These are phyloP conservation scores for Aureobasidium mangrovei DNA, from an alignment of 2,329 filamentous ascomycete genomes.

Conservation along the genomic window DNA sequence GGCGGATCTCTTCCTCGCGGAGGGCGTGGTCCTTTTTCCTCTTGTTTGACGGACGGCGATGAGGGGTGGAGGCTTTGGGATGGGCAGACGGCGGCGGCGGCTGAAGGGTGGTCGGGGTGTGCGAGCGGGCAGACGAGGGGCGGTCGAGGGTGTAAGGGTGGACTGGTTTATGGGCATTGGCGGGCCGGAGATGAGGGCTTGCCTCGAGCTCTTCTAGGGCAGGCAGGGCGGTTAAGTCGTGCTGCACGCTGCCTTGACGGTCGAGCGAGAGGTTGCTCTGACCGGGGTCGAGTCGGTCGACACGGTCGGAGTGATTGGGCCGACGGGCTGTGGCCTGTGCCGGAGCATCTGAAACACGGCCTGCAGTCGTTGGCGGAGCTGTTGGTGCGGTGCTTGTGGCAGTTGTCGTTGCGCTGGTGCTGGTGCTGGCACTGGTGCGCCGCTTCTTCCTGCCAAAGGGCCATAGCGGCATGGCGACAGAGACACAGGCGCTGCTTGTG, in stretches of 20 bases:
- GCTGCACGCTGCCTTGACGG: conserved; percentile 25
- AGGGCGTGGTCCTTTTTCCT: conserved; percentile 64
- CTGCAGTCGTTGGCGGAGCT: background rate
- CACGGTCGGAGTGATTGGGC: background rate
- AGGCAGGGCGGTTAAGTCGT: conserved; percentile 40
- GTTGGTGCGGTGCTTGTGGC: background rate
- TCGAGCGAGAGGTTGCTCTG: background rate
- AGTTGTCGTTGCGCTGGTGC: background rate
- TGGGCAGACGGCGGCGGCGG: background rate
- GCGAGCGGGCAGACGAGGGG: background rate
- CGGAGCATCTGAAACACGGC: conserved; percentile 9
- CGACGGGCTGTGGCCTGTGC: background rate
- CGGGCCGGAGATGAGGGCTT: conserved; percentile 41
- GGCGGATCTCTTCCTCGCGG: conserved; percentile 79
- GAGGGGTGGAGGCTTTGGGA: conserved; percentile 42
- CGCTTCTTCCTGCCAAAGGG: conserved; percentile 69
- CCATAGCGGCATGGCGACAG: conserved; percentile 63
- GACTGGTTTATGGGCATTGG: conserved; percentile 30
- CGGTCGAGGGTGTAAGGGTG: conserved; percentile 37
- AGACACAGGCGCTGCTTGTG: too few species aligned
- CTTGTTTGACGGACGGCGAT: conserved; percentile 64
- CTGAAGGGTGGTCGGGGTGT: background rate
- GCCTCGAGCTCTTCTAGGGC: conserved; percentile 31
- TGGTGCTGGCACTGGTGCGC: conserved; percentile 31
- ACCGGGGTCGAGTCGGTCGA: background rate